phyloP scores from a whole-genome alignment of 495 filamentous ascomycete species.

The Penicillium chermesinum region DNA sequence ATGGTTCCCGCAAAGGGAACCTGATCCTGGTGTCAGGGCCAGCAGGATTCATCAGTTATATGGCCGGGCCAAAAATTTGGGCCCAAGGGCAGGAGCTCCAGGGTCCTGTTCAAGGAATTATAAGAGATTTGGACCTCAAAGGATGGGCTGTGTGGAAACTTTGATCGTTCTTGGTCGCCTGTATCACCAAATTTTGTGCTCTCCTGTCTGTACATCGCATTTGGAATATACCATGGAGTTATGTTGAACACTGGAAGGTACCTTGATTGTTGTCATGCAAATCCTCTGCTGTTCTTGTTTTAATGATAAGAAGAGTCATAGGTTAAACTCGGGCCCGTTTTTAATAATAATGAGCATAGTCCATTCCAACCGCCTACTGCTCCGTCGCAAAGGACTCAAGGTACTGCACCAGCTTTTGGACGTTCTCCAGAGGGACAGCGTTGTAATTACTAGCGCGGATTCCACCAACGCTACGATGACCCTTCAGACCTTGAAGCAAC shows the following conservation, averaged over 20 bases:
- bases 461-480: slow-evolving; percentile 74
- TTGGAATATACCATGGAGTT: slow-evolving; percentile 19
- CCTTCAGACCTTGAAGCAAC: slow-evolving; percentile 66
- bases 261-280: slow-evolving; percentile 8
- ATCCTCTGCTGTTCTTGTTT: slow-evolving; percentile 8
- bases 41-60: slow-evolving; percentile 77
- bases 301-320: slow-evolving; percentile 2
- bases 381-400: slow-evolving; percentile 52
- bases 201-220: slow-evolving; percentile 7
- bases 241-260: slow-evolving; percentile 26
- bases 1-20: slow-evolving; percentile 36
- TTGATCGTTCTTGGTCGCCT: slow-evolving; percentile 28
- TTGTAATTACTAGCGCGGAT: slow-evolving; percentile 51
- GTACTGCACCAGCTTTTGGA: slow-evolving; percentile 56
- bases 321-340: slow-evolving; percentile 13
- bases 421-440: slow-evolving; percentile 54
- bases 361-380: slow-evolving; percentile 11
- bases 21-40: slow-evolving; percentile 80
- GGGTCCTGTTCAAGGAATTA: slow-evolving; percentile 55
- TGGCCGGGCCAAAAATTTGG: slow-evolving; percentile 74
- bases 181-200: slow-evolving; percentile 16
- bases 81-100: slow-evolving; percentile 65
- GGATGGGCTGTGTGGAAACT: slow-evolving; percentile 62
- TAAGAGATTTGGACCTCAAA: slow-evolving; percentile 47
- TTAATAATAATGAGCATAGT: not conserved